These are phyloP conservation scores for Posidonia australis DNA, from an alignment of 106 monocot species.

Conservation along the genomic window DNA sequence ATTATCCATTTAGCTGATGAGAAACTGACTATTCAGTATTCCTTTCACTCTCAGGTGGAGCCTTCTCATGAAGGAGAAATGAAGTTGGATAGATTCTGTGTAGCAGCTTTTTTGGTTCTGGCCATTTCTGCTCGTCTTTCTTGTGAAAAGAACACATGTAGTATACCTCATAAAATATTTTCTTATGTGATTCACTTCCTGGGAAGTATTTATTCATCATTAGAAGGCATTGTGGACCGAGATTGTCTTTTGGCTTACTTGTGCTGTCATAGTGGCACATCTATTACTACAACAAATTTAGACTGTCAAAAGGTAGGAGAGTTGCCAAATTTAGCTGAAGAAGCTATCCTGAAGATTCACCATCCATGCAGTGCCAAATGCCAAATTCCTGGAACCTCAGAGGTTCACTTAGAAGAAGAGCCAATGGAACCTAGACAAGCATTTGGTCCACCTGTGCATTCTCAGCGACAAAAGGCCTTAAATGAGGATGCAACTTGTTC, in stretches of 20 bases:
- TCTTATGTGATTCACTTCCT: conserved; percentile 54
- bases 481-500: background rate
- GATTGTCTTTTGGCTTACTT: conserved; percentile 57
- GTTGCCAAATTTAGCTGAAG: conserved; percentile 8
- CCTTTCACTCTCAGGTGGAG: conserved; percentile 29
- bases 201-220: conserved; percentile 43
- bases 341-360: background rate
- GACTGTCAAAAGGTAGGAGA: conserved; percentile 17
- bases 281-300: conserved; percentile 10
- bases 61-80: conserved; percentile 39
- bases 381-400: background rate
- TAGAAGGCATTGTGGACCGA: conserved; percentile 24
- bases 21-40: background rate
- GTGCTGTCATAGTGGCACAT: conserved; percentile 27
- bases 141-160: conserved; percentile 11
- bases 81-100: conserved; percentile 39
- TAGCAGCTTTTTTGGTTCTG: conserved; percentile 41
- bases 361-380: background rate
- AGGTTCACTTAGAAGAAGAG: background rate
- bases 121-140: conserved; percentile 41
- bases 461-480: background rate
- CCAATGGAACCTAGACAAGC: background rate
- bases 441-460: background rate
- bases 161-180: conserved; percentile 40
- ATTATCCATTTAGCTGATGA: too few species aligned